phyloP scores from a whole-genome alignment of 1,284 basidiomycete genomes.

The Coniferiporia sulphurascens region DNA sequence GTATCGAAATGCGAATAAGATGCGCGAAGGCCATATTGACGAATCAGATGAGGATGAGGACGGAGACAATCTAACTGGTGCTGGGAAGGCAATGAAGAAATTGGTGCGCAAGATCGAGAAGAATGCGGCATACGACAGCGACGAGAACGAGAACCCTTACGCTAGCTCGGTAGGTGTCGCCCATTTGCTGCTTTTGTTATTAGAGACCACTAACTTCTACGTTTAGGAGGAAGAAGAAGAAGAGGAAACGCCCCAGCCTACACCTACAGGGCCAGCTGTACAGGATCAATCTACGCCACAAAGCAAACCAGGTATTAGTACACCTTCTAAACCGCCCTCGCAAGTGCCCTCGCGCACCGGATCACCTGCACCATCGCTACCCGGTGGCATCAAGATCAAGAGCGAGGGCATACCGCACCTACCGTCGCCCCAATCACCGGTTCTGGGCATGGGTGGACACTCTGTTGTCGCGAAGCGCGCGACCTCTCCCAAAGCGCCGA shows the following conservation, averaged over 20 bases:
- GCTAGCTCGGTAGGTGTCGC: slow-evolving; percentile 57
- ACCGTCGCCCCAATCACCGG: slow-evolving; percentile 31
- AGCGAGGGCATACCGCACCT: background rate
- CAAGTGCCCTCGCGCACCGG: slow-evolving; percentile 8
- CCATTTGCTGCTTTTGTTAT: background rate
- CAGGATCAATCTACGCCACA: slow-evolving; percentile 26
- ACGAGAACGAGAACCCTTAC: slow-evolving; percentile 78
- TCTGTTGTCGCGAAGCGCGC: slow-evolving; percentile 78
- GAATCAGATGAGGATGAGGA: slow-evolving; percentile 67
- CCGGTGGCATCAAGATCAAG: slow-evolving; percentile 7
- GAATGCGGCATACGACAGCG: slow-evolving; percentile 72
- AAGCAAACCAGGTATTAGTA: too few species aligned
- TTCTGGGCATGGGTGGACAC: slow-evolving; percentile 56
- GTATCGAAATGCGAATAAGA: slow-evolving; percentile 73
- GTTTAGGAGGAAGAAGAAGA: slow-evolving; percentile 60
- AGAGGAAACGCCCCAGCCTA: slow-evolving; percentile 46
- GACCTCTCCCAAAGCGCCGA: slow-evolving; percentile 67
- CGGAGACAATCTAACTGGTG: slow-evolving; percentile 53
- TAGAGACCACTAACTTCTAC: slow-evolving; percentile 16
- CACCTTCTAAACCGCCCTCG: background rate
- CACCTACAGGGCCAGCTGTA: slow-evolving; percentile 54
- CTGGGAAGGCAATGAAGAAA: slow-evolving; percentile 75
- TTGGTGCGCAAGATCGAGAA: slow-evolving; percentile 69
- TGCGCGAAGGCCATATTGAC: slow-evolving; percentile 60
- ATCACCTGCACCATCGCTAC: slow-evolving; percentile 2